Conservation (phyloP, 192 early-diverging fungal species). For the Coemansia sp. region DNA sequence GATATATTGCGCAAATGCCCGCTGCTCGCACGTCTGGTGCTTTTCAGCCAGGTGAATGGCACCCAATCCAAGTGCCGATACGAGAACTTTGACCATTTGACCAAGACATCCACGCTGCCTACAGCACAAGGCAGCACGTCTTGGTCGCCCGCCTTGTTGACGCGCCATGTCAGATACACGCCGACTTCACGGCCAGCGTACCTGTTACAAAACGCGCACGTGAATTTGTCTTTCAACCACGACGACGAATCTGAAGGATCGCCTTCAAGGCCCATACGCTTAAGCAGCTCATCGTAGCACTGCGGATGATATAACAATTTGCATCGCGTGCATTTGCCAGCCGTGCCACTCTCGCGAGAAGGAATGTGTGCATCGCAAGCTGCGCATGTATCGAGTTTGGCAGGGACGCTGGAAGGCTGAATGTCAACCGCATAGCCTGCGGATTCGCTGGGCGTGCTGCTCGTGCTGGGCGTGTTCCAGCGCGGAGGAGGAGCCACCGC, state of each 20-base stretch:
- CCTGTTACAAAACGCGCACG: slow-evolving; percentile 21
- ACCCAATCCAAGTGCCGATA: slow-evolving; percentile 45
- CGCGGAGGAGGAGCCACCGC: not conserved
- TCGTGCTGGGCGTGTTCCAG: not conserved
- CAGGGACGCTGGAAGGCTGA: not conserved
- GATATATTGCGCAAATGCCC: slow-evolving; percentile 6
- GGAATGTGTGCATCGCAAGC: not conserved
- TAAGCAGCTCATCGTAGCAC: slow-evolving; percentile 13
- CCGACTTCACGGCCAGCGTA: slow-evolving; percentile 7
- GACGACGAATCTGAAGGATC: not conserved
- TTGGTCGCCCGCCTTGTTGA: not conserved
- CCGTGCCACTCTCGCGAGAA: not conserved
- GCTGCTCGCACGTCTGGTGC: not conserved
- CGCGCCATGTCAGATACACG: slow-evolving; percentile 25
- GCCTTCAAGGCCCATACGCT: not conserved
- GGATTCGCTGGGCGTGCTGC: not conserved
- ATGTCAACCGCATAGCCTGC: not conserved
- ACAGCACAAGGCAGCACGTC: not conserved
- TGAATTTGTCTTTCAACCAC: slow-evolving; percentile 7
- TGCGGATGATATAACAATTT: slow-evolving; percentile 13
- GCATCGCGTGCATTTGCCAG: slow-evolving; percentile 10
- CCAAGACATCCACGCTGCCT: slow-evolving; percentile 17
- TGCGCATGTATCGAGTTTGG: not conserved
- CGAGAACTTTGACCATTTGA: slow-evolving; percentile 34
- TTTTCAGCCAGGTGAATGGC: slow-evolving; percentile 29